Evolutionary conservation across 257 asterid genomes (phyloP), one percentile per base, ranked within the genome.

Genomic region (Solanum okadae): DNA sequence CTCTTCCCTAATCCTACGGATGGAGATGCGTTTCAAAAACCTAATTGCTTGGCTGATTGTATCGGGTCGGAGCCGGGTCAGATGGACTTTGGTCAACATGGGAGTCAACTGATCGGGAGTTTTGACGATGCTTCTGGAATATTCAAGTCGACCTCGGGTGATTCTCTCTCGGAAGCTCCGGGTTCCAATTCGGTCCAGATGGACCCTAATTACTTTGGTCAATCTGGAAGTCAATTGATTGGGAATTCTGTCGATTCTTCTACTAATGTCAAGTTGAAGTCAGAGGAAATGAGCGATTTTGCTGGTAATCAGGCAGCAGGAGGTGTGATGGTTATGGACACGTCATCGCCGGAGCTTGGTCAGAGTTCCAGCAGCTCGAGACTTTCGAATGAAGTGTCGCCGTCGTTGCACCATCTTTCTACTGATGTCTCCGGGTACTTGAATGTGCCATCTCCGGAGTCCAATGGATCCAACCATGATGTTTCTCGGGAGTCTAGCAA

Each of bases 391-490:
- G 90, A 92, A 29, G 87, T 84, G 52, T 92, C 95, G 18, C 93
- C 91, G 14, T 94, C 86, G 67, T 16, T 85, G 90, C 93, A 93
- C 35, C 93, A 88, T 92, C 87, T 90, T 89, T 95, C 94, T 13
- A 94, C 89, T 25, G 91, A 91, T 83, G 91, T 90, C 44, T 87
- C 90, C 8, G 88, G 91, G 23, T 95, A 93, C 89, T 91, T 96
- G 72, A 94, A 94, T 89, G 90, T 94, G 88, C 91, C 92, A 59
- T 95, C 98, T 18, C 97, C 99, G 23, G 99, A 95, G 88, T 95
- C 98, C 16, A 92, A 93, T 49, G 98, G 97, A 78, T 95, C 96
- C 75, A 94, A 93, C 67, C 93, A 90, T 13, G 92, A 73, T 11
- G 83, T 88, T 87, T 27, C 90, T 78, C 92, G 85, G 40, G 87